Base-by-base conservation (phyloP, 805 yeast genomes). In the Cyberlindnera nakhonratchasimensis region DNA sequence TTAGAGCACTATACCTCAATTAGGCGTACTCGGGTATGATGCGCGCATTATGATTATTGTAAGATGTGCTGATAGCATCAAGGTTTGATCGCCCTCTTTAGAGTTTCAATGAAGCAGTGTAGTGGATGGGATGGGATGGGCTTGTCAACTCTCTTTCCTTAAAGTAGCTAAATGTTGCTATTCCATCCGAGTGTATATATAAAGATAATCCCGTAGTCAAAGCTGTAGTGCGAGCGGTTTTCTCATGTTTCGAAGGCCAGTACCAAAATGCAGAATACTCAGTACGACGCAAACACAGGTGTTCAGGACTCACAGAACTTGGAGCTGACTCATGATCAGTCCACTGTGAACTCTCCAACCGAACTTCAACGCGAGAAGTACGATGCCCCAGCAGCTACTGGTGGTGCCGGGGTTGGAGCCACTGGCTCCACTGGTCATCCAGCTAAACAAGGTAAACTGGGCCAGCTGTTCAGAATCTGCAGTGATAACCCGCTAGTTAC, bases 321-420 rank as follows among this genome's bases (percentile, higher is more conserved):
- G 19, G 43, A 38, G 18, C 36, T 43, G 18, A 54, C 48, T 16
- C 57, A 53, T 35, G 59, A 53, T 31, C 52, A 53, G 40, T 53
- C 57, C 13, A 55, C 59, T 5, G 51, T 55, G 16, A 39, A 37
- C 25, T 50, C 55, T 8, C 56, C 56, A 22, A 45, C 50, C 12
- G 44, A 38, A 3, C 47, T 50, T 11, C 42, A 40, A 4, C 40
- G 37, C 14, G 57, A 54, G 33, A 51, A 55, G 43, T 39, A 43
- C 16, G 13, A 38, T 5, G 26, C 22, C 5, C 30, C 30, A 8
- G 30, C 18, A 10, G 10, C 18, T 4, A 5, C 30, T 10, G 31
- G 33, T 18, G 19, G 22, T 6, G 33, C 33, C n/a, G n/a, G n/a
- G n/a, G n/a, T n/a, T 19, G 23, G 23, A 5, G 16, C 21, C 8